A percentile compares a stretch with the other conserved stretches of the same genome.
These are phyloP conservation scores for Trichoderma cornu-damae DNA, from an alignment of 2,329 filamentous ascomycete genomes.

Conservation along the genomic window DNA sequence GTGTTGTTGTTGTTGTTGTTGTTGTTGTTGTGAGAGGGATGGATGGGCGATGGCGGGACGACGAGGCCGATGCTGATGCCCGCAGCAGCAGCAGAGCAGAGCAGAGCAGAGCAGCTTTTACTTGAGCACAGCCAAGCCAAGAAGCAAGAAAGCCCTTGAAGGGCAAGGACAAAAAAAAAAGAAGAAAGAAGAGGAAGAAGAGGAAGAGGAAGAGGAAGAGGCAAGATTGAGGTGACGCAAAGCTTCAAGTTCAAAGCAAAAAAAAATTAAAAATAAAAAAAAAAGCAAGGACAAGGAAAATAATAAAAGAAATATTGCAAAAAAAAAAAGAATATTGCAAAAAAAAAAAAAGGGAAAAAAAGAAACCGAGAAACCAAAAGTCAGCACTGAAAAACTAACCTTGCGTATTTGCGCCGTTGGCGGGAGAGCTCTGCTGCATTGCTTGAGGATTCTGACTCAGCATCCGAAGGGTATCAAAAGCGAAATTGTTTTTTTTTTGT, in stretches of 20 bases:
- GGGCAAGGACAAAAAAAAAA: not conserved
- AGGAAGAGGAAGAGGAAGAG: too few relatives aligned
- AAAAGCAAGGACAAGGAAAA: not conserved
- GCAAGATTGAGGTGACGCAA: not conserved
- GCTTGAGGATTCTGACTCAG: constrained; percentile 21
- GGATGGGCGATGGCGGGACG: not conserved
- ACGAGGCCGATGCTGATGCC: not conserved
- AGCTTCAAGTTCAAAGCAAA: not conserved
- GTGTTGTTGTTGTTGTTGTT: not conserved
- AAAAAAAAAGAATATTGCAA: not conserved
- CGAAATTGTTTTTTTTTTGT: too few relatives aligned
- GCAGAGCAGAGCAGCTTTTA: too few relatives aligned
- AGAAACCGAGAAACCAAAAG: not conserved
- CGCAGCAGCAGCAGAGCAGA: not conserved
- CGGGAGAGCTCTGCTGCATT: constrained; percentile 21
- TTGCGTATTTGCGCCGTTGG: constrained; percentile 21
- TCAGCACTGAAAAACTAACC: constrained; percentile 12
- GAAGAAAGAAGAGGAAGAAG: too few relatives aligned
- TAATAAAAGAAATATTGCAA: not conserved
- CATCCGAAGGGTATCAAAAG: too few relatives aligned
- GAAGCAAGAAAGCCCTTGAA: not conserved
- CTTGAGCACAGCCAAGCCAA: not conserved
- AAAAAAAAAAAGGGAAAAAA: not conserved
- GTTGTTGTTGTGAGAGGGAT: not conserved
- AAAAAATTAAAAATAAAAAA: not conserved